phyloP scores from a whole-genome alignment of 257 asterid genomes.

The Capsicum chinense region DNA sequence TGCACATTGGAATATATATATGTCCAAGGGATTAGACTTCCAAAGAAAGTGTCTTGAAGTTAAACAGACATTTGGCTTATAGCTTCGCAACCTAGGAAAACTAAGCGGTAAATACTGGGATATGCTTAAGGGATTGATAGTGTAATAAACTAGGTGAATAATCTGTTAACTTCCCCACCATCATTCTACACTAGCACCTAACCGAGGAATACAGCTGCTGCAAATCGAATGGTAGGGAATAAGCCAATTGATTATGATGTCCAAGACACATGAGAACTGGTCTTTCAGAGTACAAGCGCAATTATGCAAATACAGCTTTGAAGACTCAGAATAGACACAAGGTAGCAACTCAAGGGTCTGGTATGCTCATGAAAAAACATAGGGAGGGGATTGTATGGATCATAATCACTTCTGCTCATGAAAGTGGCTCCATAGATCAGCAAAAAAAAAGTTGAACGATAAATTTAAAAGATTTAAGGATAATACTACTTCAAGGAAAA shows the following conservation, averaged over 20 bases:
- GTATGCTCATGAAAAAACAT: neutral
- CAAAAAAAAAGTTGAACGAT: neutral
- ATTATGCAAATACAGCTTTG: neutral
- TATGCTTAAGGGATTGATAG: neutral
- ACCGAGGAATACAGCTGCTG: neutral
- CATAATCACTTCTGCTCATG: neutral
- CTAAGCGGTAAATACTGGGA: neutral
- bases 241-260: neutral
- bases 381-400: neutral
- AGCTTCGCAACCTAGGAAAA: neutral
- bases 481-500: neutral
- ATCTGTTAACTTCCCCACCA: neutral
- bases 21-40: neutral
- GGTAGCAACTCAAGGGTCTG: neutral
- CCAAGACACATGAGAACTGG: neutral
- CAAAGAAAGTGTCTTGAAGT: neutral
- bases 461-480: constrained; percentile 11
- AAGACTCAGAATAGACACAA: neutral
- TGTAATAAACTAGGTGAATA: neutral
- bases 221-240: neutral
- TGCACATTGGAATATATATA: neutral
- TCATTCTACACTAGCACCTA: neutral
- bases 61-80: neutral
- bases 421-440: neutral
- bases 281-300: neutral